These are phyloP conservation scores for Rhododendron kiyosumense DNA, from an alignment of 148 eudicot species.

Conservation along the genomic window DNA sequence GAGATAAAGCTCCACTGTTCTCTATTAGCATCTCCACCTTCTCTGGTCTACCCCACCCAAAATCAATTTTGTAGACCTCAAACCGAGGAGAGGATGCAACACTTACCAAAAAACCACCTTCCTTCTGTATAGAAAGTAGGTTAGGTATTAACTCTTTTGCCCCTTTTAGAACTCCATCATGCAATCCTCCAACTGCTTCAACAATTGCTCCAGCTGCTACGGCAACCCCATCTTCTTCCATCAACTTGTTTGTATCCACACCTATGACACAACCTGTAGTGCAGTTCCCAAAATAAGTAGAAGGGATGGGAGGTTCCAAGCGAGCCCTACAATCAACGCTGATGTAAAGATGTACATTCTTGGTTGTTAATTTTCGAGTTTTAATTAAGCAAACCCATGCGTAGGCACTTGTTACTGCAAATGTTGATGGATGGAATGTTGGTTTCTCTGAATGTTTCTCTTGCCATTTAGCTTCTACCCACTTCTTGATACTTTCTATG, in stretches of 20 bases:
- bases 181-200: not conserved
- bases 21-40: not conserved
- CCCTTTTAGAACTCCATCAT: no score
- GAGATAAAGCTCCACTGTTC: slow-evolving; percentile 1
- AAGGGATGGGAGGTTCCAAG: not conserved
- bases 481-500: not conserved
- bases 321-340: not conserved
- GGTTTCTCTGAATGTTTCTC: not conserved
- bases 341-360: not conserved
- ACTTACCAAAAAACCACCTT: not conserved
- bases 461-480: not conserved
- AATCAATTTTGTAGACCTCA: slow-evolving; percentile 2
- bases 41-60: slow-evolving; percentile 1
- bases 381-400: slow-evolving; percentile 4
- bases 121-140: not conserved
- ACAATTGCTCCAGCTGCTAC: not conserved
- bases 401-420: not conserved
- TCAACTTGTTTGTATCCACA: not conserved
- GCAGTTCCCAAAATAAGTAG: slow-evolving; percentile 4
- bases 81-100: slow-evolving; percentile 11
- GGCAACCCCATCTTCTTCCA: not conserved
- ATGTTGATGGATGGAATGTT: not conserved
- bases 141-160: not conserved
- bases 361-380: not conserved
- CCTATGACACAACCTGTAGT: not conserved